Base-by-base conservation (phyloP, 352 stramenopile species). In the Aphanomyces euteiches region DNA sequence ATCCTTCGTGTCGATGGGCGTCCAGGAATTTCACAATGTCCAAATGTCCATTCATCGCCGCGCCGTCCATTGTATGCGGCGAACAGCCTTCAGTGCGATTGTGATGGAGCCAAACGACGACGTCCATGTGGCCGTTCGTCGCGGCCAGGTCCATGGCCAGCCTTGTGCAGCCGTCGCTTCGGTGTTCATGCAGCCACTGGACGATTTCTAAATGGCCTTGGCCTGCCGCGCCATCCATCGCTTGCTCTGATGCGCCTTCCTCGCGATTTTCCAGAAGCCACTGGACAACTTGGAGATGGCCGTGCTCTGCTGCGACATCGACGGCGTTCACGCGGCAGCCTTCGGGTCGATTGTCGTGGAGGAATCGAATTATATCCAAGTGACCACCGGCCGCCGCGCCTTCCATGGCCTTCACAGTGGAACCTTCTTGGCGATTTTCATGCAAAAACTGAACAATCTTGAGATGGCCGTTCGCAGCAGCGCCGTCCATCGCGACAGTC, bases 201-300 rank as follows among this genome's bases (percentile, higher is more conserved):
- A 70, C 54, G 6, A 64, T 54, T 4, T 61, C 38, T n/a, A 70
- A 36, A 36, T 70, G 54, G 38, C 64, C 64, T 19, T 41, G 47
- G 48, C 38, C 45, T 19, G 64, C 64, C 1, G 64, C 64, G 7
- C 39, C 40, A 12, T 70, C 64, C 64, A 70, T 70, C n/a, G 54
- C 54, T 12, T 6, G 15, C 17, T 8, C 12, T 37, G 54, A 40
- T 7, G 10, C 13, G n/a, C 75, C 73, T 67, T 78, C 73, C 2
- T 21, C 74, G 0, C 72, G 57, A 39, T 78, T 56, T 28, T 63
- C 69, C 66, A 85, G 77, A 13, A 88, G 56, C 66, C 81, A 87
- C 65, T 73, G 19, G 3, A 78, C 74, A 34, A 84, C 43, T 5
- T 67, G 47, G 69, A 82, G 59, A 21, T 78, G 47, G 4, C 76